Percentiles rank a stretch among this genome's conserved stretches.
Conservation (phyloP, 2,329 filamentous ascomycete species). For the Cordyceps militaris region DNA sequence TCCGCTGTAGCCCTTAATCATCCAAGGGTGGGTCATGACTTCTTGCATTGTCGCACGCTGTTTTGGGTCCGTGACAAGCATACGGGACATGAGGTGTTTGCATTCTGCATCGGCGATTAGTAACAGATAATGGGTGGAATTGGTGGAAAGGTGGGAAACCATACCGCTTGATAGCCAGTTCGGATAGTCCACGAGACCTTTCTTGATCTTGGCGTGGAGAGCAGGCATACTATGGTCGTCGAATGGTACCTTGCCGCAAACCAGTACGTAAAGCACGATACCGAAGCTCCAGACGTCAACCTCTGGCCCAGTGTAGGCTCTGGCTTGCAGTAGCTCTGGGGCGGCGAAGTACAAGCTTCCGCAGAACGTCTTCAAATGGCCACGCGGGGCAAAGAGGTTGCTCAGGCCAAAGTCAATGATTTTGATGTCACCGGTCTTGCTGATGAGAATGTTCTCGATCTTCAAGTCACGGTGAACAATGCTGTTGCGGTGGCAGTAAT, state of each 20-base stretch:
- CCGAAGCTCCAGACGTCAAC: constrained; percentile 99
- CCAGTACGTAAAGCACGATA: constrained; percentile 92
- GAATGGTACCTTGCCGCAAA: constrained; percentile 96
- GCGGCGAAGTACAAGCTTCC: constrained; percentile 97
- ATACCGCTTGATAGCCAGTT: constrained; percentile 84
- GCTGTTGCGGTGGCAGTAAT: constrained; percentile 97
- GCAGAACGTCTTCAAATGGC: constrained; percentile 91
- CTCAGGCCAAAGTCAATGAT: constrained; percentile 98
- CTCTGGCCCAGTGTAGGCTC: constrained; percentile 90
- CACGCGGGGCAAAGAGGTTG: constrained; percentile 84
- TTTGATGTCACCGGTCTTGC: constrained; percentile 97
- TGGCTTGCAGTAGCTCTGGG: constrained; percentile 86
- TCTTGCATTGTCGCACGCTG: constrained; percentile 81
- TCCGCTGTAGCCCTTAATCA: constrained; percentile 81
- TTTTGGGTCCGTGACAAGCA: constrained; percentile 91
- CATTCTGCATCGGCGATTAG: constrained; percentile 57
- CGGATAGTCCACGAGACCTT: constrained; percentile 90
- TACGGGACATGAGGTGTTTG: constrained; percentile 82
- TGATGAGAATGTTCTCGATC: constrained; percentile 98
- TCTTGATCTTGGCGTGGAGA: constrained; percentile 97
- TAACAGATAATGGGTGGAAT: background rate
- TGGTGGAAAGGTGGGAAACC: constrained; percentile 21
- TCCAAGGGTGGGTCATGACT: constrained; percentile 94
- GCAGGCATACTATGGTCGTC: constrained; percentile 99
- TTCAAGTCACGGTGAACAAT: constrained; percentile 97